Percentiles rank a stretch among this genome's conserved stretches.
These are phyloP conservation scores for Telopea speciosissima DNA, from an alignment of 177 flowering plant species.

Conservation along the genomic window DNA sequence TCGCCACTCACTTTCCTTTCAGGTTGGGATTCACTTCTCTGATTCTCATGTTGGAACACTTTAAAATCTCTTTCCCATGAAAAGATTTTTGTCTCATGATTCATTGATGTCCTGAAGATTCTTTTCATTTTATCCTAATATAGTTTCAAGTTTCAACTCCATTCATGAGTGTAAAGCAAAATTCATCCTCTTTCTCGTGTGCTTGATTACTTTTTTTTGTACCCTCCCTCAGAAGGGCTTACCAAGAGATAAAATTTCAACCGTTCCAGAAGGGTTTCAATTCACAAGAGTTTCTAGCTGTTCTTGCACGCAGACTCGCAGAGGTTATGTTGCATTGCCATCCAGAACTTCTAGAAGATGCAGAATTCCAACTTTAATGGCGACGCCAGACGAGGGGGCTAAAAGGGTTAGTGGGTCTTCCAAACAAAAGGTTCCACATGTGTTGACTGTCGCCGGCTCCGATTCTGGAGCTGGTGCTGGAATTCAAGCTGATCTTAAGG, in stretches of 20 bases:
- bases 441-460: conserved; percentile 86
- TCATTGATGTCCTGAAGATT: background rate
- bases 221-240: background rate
- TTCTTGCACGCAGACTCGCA: background rate
- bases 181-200: no score
- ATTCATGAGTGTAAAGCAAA: no score
- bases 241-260: background rate
- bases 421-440: conserved; percentile 49
- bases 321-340: background rate
- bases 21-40: no score
- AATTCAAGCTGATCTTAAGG: conserved; percentile 91
- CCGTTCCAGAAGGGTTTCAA: background rate
- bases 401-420: background rate
- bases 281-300: background rate
- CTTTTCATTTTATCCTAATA: no score
- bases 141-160: no score
- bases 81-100: no score
- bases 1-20: no score
- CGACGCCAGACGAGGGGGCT: conserved; percentile 19
- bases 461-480: conserved; percentile 98
- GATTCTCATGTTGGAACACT: no score
- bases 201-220: no score
- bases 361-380: conserved; percentile 9
- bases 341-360: background rate
- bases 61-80: no score